phyloP scores from a whole-genome alignment of 1,139 yeast species.

The Diutina scorzettiae region DNA sequence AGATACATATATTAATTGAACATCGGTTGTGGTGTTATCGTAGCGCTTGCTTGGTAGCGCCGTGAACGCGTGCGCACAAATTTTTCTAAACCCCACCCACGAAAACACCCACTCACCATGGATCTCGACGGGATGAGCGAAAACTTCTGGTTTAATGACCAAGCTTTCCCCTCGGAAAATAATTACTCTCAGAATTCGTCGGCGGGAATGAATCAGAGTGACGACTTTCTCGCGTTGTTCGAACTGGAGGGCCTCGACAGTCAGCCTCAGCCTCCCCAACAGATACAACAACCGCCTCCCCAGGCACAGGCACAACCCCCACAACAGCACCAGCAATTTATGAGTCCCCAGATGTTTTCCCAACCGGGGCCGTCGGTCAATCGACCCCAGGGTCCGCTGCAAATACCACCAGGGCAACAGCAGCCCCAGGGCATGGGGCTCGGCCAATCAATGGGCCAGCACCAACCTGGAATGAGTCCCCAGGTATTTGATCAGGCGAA shows the following conservation, averaged over 20 bases:
- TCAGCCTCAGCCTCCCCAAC: neutral
- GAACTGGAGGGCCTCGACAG: slow-evolving; percentile 11
- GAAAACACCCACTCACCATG: neutral
- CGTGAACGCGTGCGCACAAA: neutral
- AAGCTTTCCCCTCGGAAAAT: slow-evolving; percentile 18
- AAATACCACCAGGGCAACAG: neutral
- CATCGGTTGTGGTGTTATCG: neutral
- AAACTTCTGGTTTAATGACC: slow-evolving; percentile 33
- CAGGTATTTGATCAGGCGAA: neutral
- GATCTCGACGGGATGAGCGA: neutral
- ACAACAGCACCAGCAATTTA: neutral
- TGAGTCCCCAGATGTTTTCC: slow-evolving; percentile 1
- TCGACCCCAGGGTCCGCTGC: neutral
- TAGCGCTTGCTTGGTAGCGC: neutral
- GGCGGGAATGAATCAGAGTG: slow-evolving; percentile 16
- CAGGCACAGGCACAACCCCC: neutral
- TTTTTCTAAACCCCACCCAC: neutral
- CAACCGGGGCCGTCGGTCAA: neutral
- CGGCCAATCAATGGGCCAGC: neutral
- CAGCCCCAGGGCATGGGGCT: slow-evolving; percentile 7
- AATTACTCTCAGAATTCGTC: slow-evolving; percentile 11
- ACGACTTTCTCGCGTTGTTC: slow-evolving; percentile 26
- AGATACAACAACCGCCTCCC: neutral
- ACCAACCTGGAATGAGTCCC: neutral
- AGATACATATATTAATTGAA: neutral